Conservation (phyloP, 2,329 filamentous ascomycete genomes). For the Venturia asperata region DNA sequence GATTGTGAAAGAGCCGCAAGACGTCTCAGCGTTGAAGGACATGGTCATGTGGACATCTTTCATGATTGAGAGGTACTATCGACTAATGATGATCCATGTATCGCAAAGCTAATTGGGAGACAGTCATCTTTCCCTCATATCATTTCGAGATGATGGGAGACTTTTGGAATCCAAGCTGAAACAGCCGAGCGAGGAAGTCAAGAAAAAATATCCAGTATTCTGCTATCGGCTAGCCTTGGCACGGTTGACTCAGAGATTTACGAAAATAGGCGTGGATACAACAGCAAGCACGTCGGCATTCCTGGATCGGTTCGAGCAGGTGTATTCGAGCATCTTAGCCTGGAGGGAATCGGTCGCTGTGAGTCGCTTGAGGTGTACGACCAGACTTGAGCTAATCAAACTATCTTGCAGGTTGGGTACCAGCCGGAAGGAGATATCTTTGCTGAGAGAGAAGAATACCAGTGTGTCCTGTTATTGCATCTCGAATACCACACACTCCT, state of each 20-base stretch:
- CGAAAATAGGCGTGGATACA: neutral
- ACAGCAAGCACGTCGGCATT: neutral
- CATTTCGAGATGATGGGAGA: conserved; percentile 8
- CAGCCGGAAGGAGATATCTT: conserved; percentile 14
- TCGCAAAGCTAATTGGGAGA: neutral
- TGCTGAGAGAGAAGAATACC: conserved; percentile 13
- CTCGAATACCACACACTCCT: conserved; percentile 15
- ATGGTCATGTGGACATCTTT: conserved; percentile 12
- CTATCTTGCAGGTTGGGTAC: neutral
- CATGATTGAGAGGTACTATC: conserved; percentile 13
- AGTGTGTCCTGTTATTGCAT: conserved; percentile 8
- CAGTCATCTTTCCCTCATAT: conserved; percentile 6
- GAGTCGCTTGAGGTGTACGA: neutral
- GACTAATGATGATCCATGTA: neutral
- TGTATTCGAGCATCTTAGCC: neutral
- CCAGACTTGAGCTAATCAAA: neutral
- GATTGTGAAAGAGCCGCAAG: neutral
- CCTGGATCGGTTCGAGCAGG: conserved; percentile 9
- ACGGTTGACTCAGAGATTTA: neutral
- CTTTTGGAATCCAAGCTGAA: conserved; percentile 3
- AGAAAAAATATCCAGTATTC: conserved; percentile 12
- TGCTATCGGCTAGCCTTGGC: conserved; percentile 1
- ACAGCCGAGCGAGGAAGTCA: neutral
- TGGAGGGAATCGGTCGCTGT: conserved; percentile 3
- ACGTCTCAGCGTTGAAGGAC: conserved; percentile 6